These are phyloP conservation scores for Ligustrum vulgare DNA, from an alignment of 257 asterid species.

Conservation along the genomic window DNA sequence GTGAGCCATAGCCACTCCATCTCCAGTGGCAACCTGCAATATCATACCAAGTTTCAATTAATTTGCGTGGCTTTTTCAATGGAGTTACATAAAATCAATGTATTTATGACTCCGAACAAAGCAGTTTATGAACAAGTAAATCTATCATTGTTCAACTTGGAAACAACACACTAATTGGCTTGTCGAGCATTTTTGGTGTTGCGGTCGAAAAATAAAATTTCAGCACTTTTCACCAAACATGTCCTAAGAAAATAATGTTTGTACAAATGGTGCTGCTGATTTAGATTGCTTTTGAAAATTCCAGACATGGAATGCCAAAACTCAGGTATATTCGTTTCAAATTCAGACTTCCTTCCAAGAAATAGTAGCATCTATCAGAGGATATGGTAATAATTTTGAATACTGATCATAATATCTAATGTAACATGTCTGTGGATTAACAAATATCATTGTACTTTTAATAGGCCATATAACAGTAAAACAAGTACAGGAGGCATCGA, in stretches of 20 bases:
- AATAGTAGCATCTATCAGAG: not conserved
- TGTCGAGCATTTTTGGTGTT: not conserved
- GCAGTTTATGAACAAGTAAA: not conserved
- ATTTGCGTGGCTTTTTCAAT: not conserved
- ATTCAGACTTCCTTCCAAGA: not conserved
- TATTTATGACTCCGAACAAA: not conserved
- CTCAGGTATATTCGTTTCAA: not conserved
- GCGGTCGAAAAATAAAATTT: not conserved
- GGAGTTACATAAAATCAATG: not conserved
- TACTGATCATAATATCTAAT: not conserved
- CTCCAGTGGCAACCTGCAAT: conserved; percentile 92
- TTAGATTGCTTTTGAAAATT: not conserved
- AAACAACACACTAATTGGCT: not conserved
- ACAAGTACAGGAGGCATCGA: not conserved
- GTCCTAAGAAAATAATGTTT: not conserved
- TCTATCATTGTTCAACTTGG: not conserved
- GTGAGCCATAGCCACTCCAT: conserved; percentile 98
- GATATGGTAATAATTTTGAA: not conserved
- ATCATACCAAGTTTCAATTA: conserved; percentile 13
- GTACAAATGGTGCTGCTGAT: not conserved
- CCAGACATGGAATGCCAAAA: not conserved
- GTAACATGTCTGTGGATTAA: not conserved
- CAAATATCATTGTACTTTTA: not conserved
- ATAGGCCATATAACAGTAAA: not conserved
- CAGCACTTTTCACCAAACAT: not conserved